Evolutionary conservation across 441 rosid species (phyloP), one percentile per base, ranked within the genome.

Genomic region (Arabidopsis lyrata): DNA sequence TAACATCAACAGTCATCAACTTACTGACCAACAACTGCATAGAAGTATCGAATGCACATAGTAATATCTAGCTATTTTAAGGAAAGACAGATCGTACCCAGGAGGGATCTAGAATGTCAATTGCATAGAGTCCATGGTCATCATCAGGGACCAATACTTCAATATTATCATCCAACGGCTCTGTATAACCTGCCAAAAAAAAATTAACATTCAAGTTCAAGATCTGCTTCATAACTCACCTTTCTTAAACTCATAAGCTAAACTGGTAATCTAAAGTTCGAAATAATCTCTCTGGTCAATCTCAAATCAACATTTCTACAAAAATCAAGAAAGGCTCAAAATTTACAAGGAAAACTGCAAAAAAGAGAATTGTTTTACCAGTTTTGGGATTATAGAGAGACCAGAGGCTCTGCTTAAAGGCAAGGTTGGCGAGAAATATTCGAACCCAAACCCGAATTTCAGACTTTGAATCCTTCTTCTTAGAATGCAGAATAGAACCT

Each of bases 401-500:
- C 97, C 97, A 92, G 7, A 90, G 68, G 66, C 65, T 86, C 77
- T 84, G 90, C 85, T 74, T 87, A 80, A 92, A 92, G 81, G 88
- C 93, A 78, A 87, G 78, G 54, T 86, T 93, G 8, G 97, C 93
- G 3, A 90, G 80, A n/a, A 88, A 86, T 24, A 90, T 81, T 49
- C 97, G 90, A 50, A 87, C 96, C 97, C 97, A 92, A 50, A 88
- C 98, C 54, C 93, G 92, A 61, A 82, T 78, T 79, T 85, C 74
- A 62, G 72, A 67, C 41, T 92, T 90, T 15, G 73, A 42, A 41
- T 65, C 79, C 79, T 90, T 90, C 83, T 90, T 90, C 54, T 48
- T 89, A 3, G 98, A 87, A 73, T 90, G 80, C 67, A 93, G 90
- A 63, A 93, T 81, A 74, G 97, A 93, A 2, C 97, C 95, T 39